Evolutionary conservation across 2,329 filamentous ascomycete genomes (phyloP).

Genomic region (Trichoderma sp.): DNA sequence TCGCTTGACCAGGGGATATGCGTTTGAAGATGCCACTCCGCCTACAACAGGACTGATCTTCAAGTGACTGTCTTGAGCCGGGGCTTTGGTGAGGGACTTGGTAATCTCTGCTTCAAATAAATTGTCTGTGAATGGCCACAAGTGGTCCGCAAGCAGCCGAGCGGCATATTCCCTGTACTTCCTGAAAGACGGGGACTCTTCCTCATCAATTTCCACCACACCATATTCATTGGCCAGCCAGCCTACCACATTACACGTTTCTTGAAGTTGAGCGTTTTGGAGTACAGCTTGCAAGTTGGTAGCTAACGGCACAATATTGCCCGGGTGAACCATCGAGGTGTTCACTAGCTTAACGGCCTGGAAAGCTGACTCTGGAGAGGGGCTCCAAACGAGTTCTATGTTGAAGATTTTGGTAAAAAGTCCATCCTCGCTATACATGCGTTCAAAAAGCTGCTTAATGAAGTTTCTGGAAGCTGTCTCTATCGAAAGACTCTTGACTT

Average conservation of each 20-base stretch:
- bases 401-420: slow-evolving; percentile 59
- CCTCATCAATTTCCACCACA: slow-evolving; percentile 56
- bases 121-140: slow-evolving; percentile 59
- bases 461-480: slow-evolving; percentile 60
- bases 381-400: slow-evolving; percentile 55
- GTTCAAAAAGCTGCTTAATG: slow-evolving; percentile 62
- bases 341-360: slow-evolving; percentile 51
- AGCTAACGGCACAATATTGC: slow-evolving; percentile 56
- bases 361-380: slow-evolving; percentile 52
- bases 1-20: slow-evolving; percentile 58
- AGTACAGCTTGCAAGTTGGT: slow-evolving; percentile 51
- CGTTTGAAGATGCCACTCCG: slow-evolving; percentile 56
- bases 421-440: slow-evolving; percentile 55
- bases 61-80: slow-evolving; percentile 49
- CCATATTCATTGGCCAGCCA: slow-evolving; percentile 62
- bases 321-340: slow-evolving; percentile 54
- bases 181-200: slow-evolving; percentile 53
- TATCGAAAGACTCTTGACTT: slow-evolving; percentile 49
- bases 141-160: slow-evolving; percentile 55
- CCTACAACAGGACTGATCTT: slow-evolving; percentile 53
- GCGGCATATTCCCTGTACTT: slow-evolving; percentile 60
- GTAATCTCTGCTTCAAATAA: slow-evolving; percentile 57
- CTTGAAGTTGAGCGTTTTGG: slow-evolving; percentile 49
- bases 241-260: slow-evolving; percentile 56
- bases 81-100: slow-evolving; percentile 54